Conservation (phyloP, 495 filamentous ascomycete species). For the Cladorrhinum samala region DNA sequence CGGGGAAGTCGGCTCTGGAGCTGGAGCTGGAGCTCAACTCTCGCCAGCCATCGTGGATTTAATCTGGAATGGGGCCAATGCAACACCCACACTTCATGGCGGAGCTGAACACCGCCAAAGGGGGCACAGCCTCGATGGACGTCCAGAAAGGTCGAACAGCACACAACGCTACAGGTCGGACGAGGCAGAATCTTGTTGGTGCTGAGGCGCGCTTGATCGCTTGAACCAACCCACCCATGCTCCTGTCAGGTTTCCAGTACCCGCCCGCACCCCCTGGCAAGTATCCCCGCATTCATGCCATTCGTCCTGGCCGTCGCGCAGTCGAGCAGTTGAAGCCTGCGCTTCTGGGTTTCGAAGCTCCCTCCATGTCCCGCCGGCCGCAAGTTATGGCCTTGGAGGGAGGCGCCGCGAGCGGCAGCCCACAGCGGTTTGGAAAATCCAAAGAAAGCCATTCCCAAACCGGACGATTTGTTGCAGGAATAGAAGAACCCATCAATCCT, state of each 20-base stretch:
- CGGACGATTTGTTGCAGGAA: not conserved
- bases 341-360: not conserved
- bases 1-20: not conserved
- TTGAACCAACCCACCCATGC: not conserved
- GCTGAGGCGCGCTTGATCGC: not conserved
- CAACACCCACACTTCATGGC: too few species aligned
- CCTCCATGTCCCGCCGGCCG: too few species aligned
- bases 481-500: too few species aligned
- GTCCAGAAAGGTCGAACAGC: not conserved
- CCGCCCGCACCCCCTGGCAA: not conserved
- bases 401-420: not conserved
- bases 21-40: too few species aligned
- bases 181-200: not conserved
- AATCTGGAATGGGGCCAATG: too few species aligned
- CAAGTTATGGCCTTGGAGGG: too few species aligned
- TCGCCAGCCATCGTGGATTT: not conserved
- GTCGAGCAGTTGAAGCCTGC: not conserved
- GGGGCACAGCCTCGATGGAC: not conserved
- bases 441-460: not conserved
- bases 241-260: not conserved
- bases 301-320: too few species aligned
- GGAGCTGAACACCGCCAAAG: not conserved
- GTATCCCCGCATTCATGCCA: not conserved
- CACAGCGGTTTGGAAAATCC: not conserved
- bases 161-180: not conserved